Base-by-base conservation (phyloP, 257 asterid species). In the Schizonepeta tenuifolia region DNA sequence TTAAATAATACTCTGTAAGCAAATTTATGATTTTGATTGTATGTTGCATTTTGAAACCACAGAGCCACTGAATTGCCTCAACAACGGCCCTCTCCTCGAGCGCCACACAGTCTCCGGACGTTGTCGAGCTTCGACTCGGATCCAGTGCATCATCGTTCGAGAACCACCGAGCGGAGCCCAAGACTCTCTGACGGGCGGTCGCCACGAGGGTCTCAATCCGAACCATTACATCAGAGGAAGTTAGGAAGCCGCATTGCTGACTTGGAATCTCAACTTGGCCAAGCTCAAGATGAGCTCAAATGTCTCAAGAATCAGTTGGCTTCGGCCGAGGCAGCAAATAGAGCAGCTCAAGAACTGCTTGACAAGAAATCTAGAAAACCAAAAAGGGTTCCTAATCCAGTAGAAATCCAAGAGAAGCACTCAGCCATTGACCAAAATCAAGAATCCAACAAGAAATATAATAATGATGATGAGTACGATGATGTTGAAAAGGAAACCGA, bases 211-310 rank as follows among this genome's bases (percentile, higher is more conserved):
- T 4, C 88, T 2, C 91, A 84, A 40, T 70, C 90, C 1, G 87
- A 87, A 11, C 83, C 89, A 0, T 31, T 71, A 60, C 84, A 78
- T 67, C 96, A 86, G 58, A 91, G 85, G 91, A 94, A 91, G 79
- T 91, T 94, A 6, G 96, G 97, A 6, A 82, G 86, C 18, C 84
- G 96, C 38, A 94, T 94, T 73, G 86, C 97, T 0, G 96, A 87
- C 75, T 81, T 94, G 85, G 99, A 94, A 65, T 85, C 95, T 31
- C 99, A 89, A 70, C 97, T 94, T 44, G 97, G 96, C 17, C 95
- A 89, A 76, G 97, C 97, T 0, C 98, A 89, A 75, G 82, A 69
- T 2, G 97, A 94, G 85, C 91, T 94, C 69, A 88, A 85, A 65
- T 65, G 77, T 65, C 88, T 94, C 13, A 94, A 94, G 86, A 62